A percentile compares a stretch with the other conserved stretches of the same genome.
These are phyloP conservation scores for Teratosphaeria zuluensis DNA, from an alignment of 2,329 filamentous ascomycete species.

Conservation along the genomic window DNA sequence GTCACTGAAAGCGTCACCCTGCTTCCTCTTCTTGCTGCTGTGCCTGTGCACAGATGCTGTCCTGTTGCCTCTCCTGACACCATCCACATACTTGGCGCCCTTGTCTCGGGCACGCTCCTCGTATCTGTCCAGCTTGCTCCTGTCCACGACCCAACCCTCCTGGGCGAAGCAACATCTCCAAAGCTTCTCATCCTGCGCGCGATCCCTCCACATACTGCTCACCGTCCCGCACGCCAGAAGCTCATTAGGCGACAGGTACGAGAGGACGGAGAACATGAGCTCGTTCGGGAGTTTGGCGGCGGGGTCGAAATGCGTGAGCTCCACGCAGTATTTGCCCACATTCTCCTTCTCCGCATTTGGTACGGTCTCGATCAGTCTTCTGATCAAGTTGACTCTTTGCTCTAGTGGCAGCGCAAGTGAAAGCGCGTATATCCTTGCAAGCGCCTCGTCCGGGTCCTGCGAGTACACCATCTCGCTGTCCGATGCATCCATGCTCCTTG, in stretches of 20 bases:
- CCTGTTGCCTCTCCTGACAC: constrained; percentile 40
- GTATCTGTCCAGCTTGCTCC: constrained; percentile 13
- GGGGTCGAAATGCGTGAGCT: constrained; percentile 86
- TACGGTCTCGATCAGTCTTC: constrained; percentile 7
- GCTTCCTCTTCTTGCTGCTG: constrained; percentile 21
- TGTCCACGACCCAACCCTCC: constrained; percentile 62
- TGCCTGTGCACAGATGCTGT: constrained; percentile 8
- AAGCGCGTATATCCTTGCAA: constrained; percentile 2
- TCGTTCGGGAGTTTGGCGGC: constrained; percentile 77
- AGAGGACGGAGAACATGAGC: constrained; percentile 80
- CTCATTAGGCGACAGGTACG: constrained; percentile 72
- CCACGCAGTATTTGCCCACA: constrained; percentile 10
- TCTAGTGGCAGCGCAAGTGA: constrained; percentile 6
- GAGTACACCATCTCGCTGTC: constrained; percentile 16
- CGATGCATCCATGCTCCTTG: constrained; percentile 33
- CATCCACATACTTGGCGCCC: constrained; percentile 8
- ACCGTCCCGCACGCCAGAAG: constrained; percentile 69
- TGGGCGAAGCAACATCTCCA: constrained; percentile 76
- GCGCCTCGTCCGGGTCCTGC: constrained; percentile 2
- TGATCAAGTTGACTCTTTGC: constrained; percentile 3
- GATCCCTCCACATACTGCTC: constrained; percentile 70
- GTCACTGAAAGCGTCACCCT: constrained; percentile 25
- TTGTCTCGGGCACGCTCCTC: constrained; percentile 11
- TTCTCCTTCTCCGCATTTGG: constrained; percentile 11
- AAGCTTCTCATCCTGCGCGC: constrained; percentile 72